Evolutionary conservation across 148 eudicot genomes (phyloP).

Genomic region (Mesembryanthemum crystallinum): DNA sequence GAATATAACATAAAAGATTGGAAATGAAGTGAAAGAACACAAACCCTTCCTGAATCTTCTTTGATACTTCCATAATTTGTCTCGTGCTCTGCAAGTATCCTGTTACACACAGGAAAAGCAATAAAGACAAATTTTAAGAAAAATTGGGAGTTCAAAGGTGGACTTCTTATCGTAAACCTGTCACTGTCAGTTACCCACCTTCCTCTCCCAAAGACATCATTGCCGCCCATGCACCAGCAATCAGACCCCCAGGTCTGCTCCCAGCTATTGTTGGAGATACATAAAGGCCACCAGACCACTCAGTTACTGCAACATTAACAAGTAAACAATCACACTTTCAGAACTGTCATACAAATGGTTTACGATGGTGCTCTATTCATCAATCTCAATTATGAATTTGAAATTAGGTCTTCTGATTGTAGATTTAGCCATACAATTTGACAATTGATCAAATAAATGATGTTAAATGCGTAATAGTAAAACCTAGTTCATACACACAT

Average conservation of each 20-base stretch:
- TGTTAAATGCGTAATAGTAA: neutral
- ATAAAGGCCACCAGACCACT: slow-evolving; percentile 99
- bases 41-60: slow-evolving; percentile 79
- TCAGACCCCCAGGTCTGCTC: slow-evolving; percentile 90
- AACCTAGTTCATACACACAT: neutral
- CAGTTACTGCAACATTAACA: slow-evolving; percentile 66
- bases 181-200: slow-evolving; percentile 40
- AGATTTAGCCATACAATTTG: neutral
- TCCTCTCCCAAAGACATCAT: slow-evolving; percentile 88
- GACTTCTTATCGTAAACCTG: neutral
- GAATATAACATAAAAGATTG: neutral
- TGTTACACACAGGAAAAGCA: slow-evolving; percentile 22
- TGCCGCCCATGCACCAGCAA: slow-evolving; percentile 99
- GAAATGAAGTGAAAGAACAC: slow-evolving; percentile 18
- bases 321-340: slow-evolving; percentile 11
- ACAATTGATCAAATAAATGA: neutral
- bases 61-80: slow-evolving; percentile 88
- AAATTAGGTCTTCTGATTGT: neutral
- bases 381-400: neutral
- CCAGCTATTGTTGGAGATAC: slow-evolving; percentile 98
- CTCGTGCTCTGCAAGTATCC: slow-evolving; percentile 88
- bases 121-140: neutral
- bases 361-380: neutral
- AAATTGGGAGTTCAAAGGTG: neutral
- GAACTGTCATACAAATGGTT: neutral